Evolutionary conservation across 2,329 filamentous ascomycete genomes (phyloP), one percentile per base, ranked within the genome.

Genomic region (Remersonia thermophila): DNA sequence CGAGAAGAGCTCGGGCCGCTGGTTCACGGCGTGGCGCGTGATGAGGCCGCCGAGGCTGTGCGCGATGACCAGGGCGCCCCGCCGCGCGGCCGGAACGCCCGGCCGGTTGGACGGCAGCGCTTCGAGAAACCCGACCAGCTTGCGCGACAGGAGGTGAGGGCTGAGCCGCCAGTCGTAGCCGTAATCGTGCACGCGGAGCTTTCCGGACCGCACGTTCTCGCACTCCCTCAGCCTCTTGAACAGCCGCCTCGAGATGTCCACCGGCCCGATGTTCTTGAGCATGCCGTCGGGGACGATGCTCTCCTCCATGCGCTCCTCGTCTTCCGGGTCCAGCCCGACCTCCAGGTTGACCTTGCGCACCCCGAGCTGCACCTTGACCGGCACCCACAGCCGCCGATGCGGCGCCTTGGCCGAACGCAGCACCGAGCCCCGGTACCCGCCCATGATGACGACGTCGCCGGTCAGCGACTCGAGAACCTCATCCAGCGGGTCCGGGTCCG

Each of bases 141-240:
- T 74, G 31, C 67, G 65, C 3, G 82, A 86, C 0, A 91, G 68
- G 1, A 85, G 63, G 50, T 80, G 72, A 1, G 89, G 89, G 44
- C 83, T 91, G 27, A 95, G 63, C 12, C 89, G 72, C 89, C 89
- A 96, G 58, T 96, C 89, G 50, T 94, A 96, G 13, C 87, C 86
- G 52, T 89, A 96, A 49, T 95, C 80, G 65, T 86, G 86, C 1
- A 94, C 71, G 32, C 85, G 70, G 5, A 95, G 62, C 43, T 71
- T 79, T 7, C 83, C 84, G 3, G 63, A 67, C 35, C 72, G 69
- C 2, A 73, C 76, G 50, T 93, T 93, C 10, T 84, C 76, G 46
- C 74, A 83, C 23, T 79, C 77, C 33, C 74, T 70, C 14, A 94
- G 58, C 37, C 80, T 77, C 53, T 83, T 87, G 57, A 95, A 77